A percentile compares a stretch with the other conserved stretches of the same genome.
Conservation (phyloP, 2,329 filamentous ascomycete genomes). For the Verticillium zaregamsianum region DNA sequence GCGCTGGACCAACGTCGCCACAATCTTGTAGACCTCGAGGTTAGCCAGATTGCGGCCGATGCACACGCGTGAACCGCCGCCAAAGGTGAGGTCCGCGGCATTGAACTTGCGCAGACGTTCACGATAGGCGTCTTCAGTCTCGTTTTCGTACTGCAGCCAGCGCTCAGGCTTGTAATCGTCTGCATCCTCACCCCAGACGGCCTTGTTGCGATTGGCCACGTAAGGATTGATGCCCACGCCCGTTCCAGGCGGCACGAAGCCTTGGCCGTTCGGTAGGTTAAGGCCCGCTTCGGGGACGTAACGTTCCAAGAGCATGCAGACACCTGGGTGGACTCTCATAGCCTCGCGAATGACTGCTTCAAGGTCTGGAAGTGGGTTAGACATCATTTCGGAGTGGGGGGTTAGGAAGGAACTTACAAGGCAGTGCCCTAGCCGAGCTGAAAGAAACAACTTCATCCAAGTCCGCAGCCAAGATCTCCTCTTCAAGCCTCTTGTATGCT, state of each 20-base stretch:
- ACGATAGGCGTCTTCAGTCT: slow-evolving; percentile 26
- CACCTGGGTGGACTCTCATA: slow-evolving; percentile 40
- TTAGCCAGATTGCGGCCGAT: slow-evolving; percentile 27
- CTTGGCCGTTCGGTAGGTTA: slow-evolving; percentile 23
- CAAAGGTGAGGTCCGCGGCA: slow-evolving; percentile 27
- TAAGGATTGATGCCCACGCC: slow-evolving; percentile 31
- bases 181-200: neutral
- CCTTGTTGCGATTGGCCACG: slow-evolving; percentile 28
- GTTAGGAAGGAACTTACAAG: neutral
- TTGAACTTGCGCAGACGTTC: slow-evolving; percentile 29
- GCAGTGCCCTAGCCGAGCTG: neutral
- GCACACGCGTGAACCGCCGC: slow-evolving; percentile 27
- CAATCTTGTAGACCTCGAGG: slow-evolving; percentile 27
- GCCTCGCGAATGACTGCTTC: slow-evolving; percentile 44
- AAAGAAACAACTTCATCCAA: slow-evolving; percentile 19
- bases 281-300: slow-evolving; percentile 35
- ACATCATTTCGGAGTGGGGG: neutral
- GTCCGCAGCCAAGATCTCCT: slow-evolving; percentile 22
- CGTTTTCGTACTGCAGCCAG: slow-evolving; percentile 14
- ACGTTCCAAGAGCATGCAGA: slow-evolving; percentile 40
- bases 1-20: slow-evolving; percentile 38
- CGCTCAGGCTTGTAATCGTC: neutral
- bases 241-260: slow-evolving; percentile 20
- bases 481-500: slow-evolving; percentile 18
- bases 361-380: no score